Evolutionary conservation across 2,329 filamentous ascomycete genomes (phyloP).

Genomic region (Zelopaecilomyces penicillatus): DNA sequence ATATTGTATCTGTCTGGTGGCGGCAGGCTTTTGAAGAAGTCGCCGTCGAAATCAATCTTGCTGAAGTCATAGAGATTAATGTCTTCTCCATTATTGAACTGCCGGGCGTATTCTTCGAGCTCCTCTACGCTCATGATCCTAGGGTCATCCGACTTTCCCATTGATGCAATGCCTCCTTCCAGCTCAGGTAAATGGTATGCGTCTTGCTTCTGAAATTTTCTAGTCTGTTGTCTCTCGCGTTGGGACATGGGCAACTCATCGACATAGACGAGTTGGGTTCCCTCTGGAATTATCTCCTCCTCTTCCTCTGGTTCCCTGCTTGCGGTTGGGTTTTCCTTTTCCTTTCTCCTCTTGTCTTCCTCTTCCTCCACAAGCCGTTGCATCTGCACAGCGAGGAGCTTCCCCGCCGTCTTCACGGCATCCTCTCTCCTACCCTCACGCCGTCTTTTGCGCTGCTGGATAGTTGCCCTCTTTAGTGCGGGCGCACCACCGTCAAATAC

Average conservation of each 20-base stretch:
- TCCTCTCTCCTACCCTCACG: slow-evolving; percentile 87
- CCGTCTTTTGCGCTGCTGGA: slow-evolving; percentile 66
- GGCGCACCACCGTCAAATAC: slow-evolving; percentile 97
- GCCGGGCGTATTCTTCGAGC: slow-evolving; percentile 83
- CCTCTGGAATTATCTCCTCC: slow-evolving; percentile 60
- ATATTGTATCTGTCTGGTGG: slow-evolving; percentile 94
- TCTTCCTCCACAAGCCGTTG: slow-evolving; percentile 85
- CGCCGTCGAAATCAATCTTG: slow-evolving; percentile 95
- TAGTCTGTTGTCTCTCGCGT: slow-evolving; percentile 63
- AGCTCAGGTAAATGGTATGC: slow-evolving; percentile 91
- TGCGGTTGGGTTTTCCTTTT: slow-evolving; percentile 35
- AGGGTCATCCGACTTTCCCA: slow-evolving; percentile 87
- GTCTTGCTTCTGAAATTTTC: slow-evolving; percentile 84
- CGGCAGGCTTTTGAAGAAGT: slow-evolving; percentile 89
- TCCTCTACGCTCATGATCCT: slow-evolving; percentile 95
- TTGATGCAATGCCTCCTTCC: slow-evolving; percentile 67
- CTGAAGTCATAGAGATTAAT: slow-evolving; percentile 91
- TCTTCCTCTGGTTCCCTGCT: slow-evolving; percentile 33
- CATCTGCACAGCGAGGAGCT: slow-evolving; percentile 89
- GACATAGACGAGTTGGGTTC: slow-evolving; percentile 70
- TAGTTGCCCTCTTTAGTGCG: slow-evolving; percentile 81
- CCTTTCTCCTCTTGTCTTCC: slow-evolving; percentile 51
- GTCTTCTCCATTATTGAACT: slow-evolving; percentile 88
- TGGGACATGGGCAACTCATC: slow-evolving; percentile 80
- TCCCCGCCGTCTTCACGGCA: slow-evolving; percentile 84